Evolutionary conservation across 331 rosid species (phyloP).

Genomic region (Prunus yedoensis): DNA sequence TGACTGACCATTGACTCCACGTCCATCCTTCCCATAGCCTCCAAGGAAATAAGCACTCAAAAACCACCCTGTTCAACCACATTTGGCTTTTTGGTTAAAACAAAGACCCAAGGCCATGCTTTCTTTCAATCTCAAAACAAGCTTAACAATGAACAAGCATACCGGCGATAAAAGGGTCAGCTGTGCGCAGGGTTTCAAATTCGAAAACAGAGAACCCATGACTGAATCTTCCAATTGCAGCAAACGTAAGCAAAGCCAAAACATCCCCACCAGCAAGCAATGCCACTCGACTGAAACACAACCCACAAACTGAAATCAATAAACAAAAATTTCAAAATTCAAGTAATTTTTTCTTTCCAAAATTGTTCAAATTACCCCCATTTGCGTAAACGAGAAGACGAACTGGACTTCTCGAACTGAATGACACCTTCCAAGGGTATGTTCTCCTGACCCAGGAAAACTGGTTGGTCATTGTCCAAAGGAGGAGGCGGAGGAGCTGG

Average conservation of each 20-base stretch:
- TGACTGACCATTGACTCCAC: conserved; percentile 71
- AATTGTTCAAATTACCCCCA: conserved; percentile 64
- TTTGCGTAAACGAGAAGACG: conserved; percentile 54
- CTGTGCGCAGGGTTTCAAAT: conserved; percentile 68
- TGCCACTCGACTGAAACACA: conserved; percentile 64
- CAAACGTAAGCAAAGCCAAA: conserved; percentile 71
- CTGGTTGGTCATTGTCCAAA: conserved; percentile 42
- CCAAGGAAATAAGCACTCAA: conserved; percentile 91
- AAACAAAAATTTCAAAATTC: not conserved
- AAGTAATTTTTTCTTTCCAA: not conserved
- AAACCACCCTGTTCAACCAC: conserved; percentile 73
- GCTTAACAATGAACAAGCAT: conserved; percentile 3
- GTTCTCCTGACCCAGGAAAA: conserved; percentile 60
- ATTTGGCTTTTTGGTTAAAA: conserved; percentile 10
- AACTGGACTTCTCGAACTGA: conserved; percentile 72
- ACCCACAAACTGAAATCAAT: conserved; percentile 11
- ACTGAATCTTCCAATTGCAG: conserved; percentile 85
- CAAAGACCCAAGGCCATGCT: not conserved
- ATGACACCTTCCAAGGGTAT: conserved; percentile 94
- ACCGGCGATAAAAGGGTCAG: conserved; percentile 97
- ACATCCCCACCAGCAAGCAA: conserved; percentile 89
- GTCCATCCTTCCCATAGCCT: conserved; percentile 85
- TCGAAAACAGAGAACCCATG: conserved; percentile 79
- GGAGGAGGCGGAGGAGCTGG: conserved; percentile 20
- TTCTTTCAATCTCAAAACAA: not conserved